Conservation (phyloP, 345 rosid genomes). For the Salix exigua region DNA sequence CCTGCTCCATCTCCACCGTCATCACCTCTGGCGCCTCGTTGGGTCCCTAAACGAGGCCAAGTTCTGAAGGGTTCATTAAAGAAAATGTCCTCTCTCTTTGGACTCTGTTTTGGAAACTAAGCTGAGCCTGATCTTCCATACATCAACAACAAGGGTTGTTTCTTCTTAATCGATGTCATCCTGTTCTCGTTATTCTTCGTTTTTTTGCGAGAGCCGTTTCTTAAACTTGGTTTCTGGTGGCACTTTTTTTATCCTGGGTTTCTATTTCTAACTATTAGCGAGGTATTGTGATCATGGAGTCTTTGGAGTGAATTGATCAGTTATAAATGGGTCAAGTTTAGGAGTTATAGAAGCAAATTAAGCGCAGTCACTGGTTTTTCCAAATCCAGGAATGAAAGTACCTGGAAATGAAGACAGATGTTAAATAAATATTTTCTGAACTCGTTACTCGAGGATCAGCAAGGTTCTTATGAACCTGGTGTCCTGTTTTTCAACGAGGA, state of each 20-base stretch:
- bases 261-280: not conserved
- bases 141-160: not conserved
- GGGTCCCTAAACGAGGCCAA: slow-evolving; percentile 46
- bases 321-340: not conserved
- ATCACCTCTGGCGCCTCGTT: slow-evolving; percentile 15
- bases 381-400: not conserved
- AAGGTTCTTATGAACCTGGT: not conserved
- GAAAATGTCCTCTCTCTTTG: slow-evolving; percentile 12
- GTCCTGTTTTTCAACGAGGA: not conserved
- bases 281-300: not conserved
- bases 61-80: slow-evolving; percentile 37
- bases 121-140: not conserved
- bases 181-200: not conserved
- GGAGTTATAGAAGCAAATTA: not conserved
- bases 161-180: not conserved
- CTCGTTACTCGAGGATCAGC: not conserved
- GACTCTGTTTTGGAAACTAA: slow-evolving; percentile 17
- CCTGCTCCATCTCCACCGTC: not conserved
- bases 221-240: not conserved
- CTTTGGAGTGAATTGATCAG: not conserved
- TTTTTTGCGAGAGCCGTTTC: not conserved
- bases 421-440: not conserved
- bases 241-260: not conserved
- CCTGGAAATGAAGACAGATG: not conserved
- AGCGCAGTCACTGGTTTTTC: not conserved